Evolutionary conservation across 2,329 filamentous ascomycete species (phyloP).

Genomic region (Teratosphaeria zuluensis): DNA sequence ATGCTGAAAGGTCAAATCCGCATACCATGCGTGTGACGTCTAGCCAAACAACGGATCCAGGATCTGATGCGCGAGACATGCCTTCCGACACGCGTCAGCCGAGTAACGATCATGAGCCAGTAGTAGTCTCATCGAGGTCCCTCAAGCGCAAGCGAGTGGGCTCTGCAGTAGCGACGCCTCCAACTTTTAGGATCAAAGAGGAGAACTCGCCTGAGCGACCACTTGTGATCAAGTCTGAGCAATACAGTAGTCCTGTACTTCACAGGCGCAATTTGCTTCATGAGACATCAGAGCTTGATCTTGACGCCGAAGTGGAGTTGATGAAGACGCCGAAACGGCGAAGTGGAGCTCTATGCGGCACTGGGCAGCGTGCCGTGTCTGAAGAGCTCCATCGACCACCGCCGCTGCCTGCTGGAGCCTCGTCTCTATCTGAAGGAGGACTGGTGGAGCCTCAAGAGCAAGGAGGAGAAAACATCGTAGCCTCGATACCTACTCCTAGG

Average conservation of each 20-base stretch:
- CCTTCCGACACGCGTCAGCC: constrained; percentile 2
- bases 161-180: constrained; percentile 10
- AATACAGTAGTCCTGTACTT: constrained; percentile 24
- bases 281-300: constrained; percentile 38
- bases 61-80: constrained; percentile 8
- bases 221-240: constrained; percentile 32
- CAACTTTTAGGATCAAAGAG: constrained; percentile 15
- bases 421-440: constrained; percentile 16
- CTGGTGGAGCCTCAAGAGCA: background rate
- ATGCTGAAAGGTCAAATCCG: background rate
- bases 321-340: constrained; percentile 26
- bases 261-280: constrained; percentile 15
- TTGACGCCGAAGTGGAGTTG: constrained; percentile 15
- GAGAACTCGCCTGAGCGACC: constrained; percentile 16
- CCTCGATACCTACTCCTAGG: background rate
- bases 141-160: constrained; percentile 33
- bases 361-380: constrained; percentile 10
- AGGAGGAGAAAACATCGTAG: background rate
- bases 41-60: constrained; percentile 36
- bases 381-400: constrained; percentile 9
- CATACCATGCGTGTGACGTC: constrained; percentile 19
- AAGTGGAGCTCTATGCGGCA: constrained; percentile 2
- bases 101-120: constrained; percentile 31
- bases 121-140: constrained; percentile 32
- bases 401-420: constrained; percentile 6